Evolutionary conservation across 495 filamentous ascomycete genomes (phyloP).

Genomic region (Chaetomium fimeti): DNA sequence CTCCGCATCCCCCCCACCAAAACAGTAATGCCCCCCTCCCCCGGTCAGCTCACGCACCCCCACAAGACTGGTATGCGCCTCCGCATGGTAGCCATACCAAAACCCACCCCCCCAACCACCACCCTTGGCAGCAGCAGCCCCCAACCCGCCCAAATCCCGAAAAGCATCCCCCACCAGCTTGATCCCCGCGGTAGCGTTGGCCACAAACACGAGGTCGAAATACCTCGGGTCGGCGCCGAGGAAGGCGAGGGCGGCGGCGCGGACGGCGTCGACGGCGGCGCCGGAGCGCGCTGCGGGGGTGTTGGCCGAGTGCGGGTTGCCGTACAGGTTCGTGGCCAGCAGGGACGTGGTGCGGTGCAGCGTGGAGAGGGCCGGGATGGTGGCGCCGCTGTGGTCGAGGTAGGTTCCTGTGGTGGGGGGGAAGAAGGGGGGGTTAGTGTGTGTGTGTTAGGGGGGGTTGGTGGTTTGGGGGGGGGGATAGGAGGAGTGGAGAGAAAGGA

Average conservation of each 20-base stretch:
- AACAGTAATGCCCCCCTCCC: constrained; percentile 44
- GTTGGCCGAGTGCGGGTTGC: constrained; percentile 75
- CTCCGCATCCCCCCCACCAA: constrained; percentile 61
- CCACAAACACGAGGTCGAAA: constrained; percentile 87
- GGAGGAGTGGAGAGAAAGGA: not conserved
- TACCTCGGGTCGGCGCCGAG: constrained; percentile 80
- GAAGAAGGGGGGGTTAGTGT: not conserved
- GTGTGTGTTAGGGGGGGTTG: not conserved
- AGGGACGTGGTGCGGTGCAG: constrained; percentile 58
- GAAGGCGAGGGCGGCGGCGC: constrained; percentile 67
- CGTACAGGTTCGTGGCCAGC: constrained; percentile 60
- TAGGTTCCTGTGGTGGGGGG: constrained; percentile 47
- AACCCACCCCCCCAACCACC: constrained; percentile 36
- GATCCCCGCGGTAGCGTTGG: constrained; percentile 87
- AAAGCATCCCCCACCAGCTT: constrained; percentile 74
- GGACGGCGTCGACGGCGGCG: constrained; percentile 57
- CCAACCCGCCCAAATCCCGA: constrained; percentile 49
- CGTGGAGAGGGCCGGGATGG: constrained; percentile 64
- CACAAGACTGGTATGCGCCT: constrained; percentile 72
- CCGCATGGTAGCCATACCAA: constrained; percentile 73
- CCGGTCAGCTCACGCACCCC: constrained; percentile 63
- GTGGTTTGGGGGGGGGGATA: not conserved
- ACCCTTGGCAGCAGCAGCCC: not conserved
- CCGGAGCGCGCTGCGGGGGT: constrained; percentile 62
- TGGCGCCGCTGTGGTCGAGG: constrained; percentile 75